These are phyloP conservation scores for Pseudocohnilembus persalinus DNA, from an alignment of 169 alveolate genomes.

Conservation along the genomic window DNA sequence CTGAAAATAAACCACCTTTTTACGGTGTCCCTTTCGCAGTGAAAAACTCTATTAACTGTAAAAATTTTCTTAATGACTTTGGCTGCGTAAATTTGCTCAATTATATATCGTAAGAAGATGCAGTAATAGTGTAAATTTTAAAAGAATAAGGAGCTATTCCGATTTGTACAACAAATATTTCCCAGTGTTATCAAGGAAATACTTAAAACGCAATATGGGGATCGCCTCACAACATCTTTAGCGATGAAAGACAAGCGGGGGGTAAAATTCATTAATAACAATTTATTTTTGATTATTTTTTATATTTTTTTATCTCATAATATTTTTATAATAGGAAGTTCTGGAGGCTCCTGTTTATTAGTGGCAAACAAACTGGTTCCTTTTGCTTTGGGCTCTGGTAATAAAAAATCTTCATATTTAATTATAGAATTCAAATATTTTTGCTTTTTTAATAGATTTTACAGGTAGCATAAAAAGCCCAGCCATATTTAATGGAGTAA, in stretches of 20 bases:
- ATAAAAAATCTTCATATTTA: too few relatives aligned
- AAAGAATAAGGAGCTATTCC: neutral
- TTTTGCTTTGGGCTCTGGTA: neutral
- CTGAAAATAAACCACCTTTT: neutral
- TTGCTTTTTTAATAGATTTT: neutral
- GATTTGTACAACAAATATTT: neutral
- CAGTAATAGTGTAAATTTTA: neutral
- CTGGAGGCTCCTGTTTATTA: neutral
- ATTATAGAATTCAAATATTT: too few relatives aligned
- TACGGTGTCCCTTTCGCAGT: neutral
- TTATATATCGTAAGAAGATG: neutral
- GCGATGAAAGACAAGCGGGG: neutral
- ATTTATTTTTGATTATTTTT: too few relatives aligned
- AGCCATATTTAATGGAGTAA: neutral
- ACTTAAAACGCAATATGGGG: neutral
- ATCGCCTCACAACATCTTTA: neutral
- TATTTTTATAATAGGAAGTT: neutral
- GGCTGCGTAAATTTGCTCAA: neutral
- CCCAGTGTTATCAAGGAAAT: neutral
- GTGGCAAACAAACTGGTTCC: neutral
- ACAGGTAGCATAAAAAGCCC: neutral
- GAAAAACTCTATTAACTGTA: neutral
- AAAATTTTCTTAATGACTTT: neutral
- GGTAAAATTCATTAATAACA: neutral
- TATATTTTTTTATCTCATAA: neutral